These are phyloP conservation scores for Arachis monticola DNA, from an alignment of 331 rosid genomes.

Conservation along the genomic window DNA sequence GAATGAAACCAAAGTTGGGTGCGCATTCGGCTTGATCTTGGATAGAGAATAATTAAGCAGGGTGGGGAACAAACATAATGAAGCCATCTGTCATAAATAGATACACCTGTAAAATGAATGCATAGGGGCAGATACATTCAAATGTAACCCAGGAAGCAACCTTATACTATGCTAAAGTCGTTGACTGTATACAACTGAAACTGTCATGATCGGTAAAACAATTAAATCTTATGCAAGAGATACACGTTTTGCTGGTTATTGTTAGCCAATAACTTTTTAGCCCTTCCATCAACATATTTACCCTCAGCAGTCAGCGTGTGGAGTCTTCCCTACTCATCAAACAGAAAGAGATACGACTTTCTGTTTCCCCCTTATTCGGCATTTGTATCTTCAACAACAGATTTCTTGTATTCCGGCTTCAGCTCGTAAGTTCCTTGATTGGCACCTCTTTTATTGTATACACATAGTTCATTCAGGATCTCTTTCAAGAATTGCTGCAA, in stretches of 20 bases:
- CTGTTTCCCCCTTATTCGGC: constrained; percentile 53
- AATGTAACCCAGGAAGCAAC: not conserved
- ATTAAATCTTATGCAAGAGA: constrained; percentile 1
- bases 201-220: not conserved
- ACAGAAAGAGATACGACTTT: constrained; percentile 15
- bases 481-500: constrained; percentile 99
- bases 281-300: constrained; percentile 27
- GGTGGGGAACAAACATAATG: not conserved
- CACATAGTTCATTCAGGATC: constrained; percentile 91
- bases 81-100: not conserved
- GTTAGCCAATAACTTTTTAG: constrained; percentile 9
- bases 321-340: constrained; percentile 5
- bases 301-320: constrained; percentile 15
- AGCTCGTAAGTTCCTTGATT: constrained; percentile 99
- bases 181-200: constrained; percentile 22
- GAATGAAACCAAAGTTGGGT: too few relatives aligned
- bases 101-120: not conserved
- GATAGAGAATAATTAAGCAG: not conserved
- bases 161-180: not conserved
- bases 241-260: constrained; percentile 21
- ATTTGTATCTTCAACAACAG: constrained; percentile 73
- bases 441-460: constrained; percentile 97
- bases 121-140: not conserved
- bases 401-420: constrained; percentile 96
- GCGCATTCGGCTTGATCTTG: too few relatives aligned